These are phyloP conservation scores for Monosporascus sp. DNA, from an alignment of 2,329 filamentous ascomycete genomes.

Conservation along the genomic window DNA sequence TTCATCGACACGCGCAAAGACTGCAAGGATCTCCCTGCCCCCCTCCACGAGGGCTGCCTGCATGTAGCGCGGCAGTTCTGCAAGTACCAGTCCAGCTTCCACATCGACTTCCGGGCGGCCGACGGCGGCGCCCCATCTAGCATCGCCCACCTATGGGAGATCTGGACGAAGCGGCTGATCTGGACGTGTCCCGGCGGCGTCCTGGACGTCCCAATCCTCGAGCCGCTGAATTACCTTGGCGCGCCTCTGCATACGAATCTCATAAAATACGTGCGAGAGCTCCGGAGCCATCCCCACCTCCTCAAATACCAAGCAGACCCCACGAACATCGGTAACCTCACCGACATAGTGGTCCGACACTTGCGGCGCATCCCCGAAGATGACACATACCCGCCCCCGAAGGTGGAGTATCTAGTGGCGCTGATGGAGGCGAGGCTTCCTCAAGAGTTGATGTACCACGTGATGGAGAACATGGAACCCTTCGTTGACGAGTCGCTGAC, in stretches of 20 bases:
- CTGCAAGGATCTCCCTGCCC: conserved; percentile 8
- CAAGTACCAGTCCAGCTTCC: conserved; percentile 5
- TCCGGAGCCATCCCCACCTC: neutral
- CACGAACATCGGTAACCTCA: neutral
- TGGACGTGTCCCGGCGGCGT: neutral
- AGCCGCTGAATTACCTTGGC: conserved; percentile 7
- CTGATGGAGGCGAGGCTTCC: conserved; percentile 2
- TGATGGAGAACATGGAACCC: conserved; percentile 8
- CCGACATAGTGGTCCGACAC: neutral
- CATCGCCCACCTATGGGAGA: conserved; percentile 18
- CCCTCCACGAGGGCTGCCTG: conserved; percentile 14
- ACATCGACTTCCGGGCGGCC: conserved; percentile 8
- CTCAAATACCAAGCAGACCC: conserved; percentile 6
- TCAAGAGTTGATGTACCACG: conserved; percentile 6
- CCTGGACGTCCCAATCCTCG: conserved; percentile 6
- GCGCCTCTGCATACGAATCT: neutral
- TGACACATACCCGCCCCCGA: neutral
- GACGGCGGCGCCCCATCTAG: conserved; percentile 9
- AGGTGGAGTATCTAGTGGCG: neutral
- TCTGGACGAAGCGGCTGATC: conserved; percentile 18
- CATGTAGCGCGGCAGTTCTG: conserved; percentile 12
- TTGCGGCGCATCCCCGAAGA: no score
- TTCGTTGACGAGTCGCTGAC: conserved; percentile 6
- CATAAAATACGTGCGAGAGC: neutral
- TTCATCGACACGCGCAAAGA: conserved; percentile 8